Base-by-base conservation (phyloP, 202 grass and related monocot species). In the Hordeum pubiflorum region DNA sequence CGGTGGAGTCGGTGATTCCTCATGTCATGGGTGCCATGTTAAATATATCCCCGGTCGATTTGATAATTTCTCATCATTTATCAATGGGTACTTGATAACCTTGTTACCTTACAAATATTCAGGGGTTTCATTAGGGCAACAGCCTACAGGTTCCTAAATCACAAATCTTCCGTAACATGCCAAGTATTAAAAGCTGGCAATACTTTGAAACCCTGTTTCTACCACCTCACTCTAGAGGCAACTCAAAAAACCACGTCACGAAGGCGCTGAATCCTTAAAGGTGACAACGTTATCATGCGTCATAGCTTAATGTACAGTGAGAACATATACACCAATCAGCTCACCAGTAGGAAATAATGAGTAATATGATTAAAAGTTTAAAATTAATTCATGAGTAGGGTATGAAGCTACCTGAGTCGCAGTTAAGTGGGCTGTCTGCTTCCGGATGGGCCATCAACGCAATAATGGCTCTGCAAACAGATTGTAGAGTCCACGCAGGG, bases 371-470 rank as follows among this genome's bases (percentile, higher is more conserved):
- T 24, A 0, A 7, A 23, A 79, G 63, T 15, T 39, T 24, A 0
- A 7, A 23, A 79, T 15, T 5, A 77, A 83, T 33, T 70, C 17
- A 44, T 67, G 33, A 46, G 31, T 83, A 69, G 11, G 22, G 40
- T 23, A 72, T 63, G 67, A 44, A 81, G 63, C 40, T 44, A 99
- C 97, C 97, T 85, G 93, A 99, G 84, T 99, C 97, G 81, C 97
- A 99, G 81, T 99, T 99, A 76, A 99, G 93, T 67, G 97, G 97
- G 63, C 97, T 99, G 60, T 99, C 93, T 73, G 97, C 73, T 65
- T 99, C 97, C 27, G 97, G 97, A 92, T 99, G 97, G 4, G 97
- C 91, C 97, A 99, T 99, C 76, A 99, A 68, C 11, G 97, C 97
- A 82, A 99, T 99, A 69, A 97, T 99, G 33, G 97, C 97, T 86